Percentiles rank a stretch among this genome's conserved stretches.
phyloP scores from a whole-genome alignment of 495 filamentous ascomycete genomes.

The Coniosporium apollinis region DNA sequence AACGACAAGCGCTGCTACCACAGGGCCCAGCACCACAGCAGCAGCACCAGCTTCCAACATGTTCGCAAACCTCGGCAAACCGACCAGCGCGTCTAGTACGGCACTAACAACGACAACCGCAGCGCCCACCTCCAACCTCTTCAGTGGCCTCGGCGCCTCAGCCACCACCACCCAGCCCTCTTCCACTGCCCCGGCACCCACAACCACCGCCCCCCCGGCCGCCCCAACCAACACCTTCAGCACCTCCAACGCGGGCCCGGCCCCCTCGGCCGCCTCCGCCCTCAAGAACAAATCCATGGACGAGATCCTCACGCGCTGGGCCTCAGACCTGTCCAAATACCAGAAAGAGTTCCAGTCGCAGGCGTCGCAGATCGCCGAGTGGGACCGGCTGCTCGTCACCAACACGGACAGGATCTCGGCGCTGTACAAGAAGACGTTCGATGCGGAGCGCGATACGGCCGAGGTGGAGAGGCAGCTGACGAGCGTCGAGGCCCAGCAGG shows the following conservation, averaged over 20 bases:
- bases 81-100: background rate
- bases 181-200: constrained; percentile 16
- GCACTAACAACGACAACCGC: constrained; percentile 1
- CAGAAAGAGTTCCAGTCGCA: constrained; percentile 88
- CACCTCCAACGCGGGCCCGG: constrained; percentile 60
- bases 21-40: constrained; percentile 14
- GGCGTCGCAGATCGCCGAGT: constrained; percentile 67
- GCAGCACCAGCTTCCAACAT: constrained; percentile 12
- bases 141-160: constrained; percentile 3
- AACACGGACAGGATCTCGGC: constrained; percentile 86
- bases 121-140: constrained; percentile 1
- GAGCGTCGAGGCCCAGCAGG: constrained; percentile 78
- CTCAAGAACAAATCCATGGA: constrained; percentile 99
- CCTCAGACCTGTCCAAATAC: constrained; percentile 82
- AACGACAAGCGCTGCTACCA: constrained; percentile 16
- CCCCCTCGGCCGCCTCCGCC: constrained; percentile 63
- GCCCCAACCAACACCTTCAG: constrained; percentile 28
- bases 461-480: constrained; percentile 84
- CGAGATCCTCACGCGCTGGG: constrained; percentile 97
- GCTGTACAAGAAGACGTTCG: constrained; percentile 69
- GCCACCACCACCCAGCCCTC: constrained; percentile 14
- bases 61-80: constrained; percentile 13
- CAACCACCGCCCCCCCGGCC: constrained; percentile 12
- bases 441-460: constrained; percentile 75
- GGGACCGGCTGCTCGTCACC: constrained; percentile 82